Conservation (phyloP, 495 filamentous ascomycete genomes). For the Beverwykella pulmonaria region DNA sequence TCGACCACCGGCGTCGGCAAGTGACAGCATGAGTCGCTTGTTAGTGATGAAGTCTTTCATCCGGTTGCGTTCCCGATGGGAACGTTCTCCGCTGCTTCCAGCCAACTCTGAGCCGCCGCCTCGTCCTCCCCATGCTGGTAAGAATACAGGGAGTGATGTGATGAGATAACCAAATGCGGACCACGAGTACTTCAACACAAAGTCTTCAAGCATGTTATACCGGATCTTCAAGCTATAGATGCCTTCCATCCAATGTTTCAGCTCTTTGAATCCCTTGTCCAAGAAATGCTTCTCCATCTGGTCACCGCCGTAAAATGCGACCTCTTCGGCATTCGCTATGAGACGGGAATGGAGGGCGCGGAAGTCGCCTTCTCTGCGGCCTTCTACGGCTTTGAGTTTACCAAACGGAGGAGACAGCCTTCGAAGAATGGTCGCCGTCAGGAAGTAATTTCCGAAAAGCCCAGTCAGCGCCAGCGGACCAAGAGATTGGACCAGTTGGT, state of each 20-base stretch:
- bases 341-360: constrained; percentile 84
- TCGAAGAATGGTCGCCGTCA: constrained; percentile 84
- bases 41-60: constrained; percentile 99
- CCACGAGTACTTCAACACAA: constrained; percentile 98
- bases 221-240: constrained; percentile 95
- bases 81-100: constrained; percentile 42
- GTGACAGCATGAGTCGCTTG: constrained; percentile 95
- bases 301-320: constrained; percentile 97
- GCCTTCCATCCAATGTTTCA: constrained; percentile 93
- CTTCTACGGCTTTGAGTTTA: constrained; percentile 93
- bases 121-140: constrained; percentile 90
- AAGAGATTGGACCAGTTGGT: constrained; percentile 88
- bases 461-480: constrained; percentile 86
- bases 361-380: constrained; percentile 91
- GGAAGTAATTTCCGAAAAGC: constrained; percentile 86
- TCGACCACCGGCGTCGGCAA: constrained; percentile 92
- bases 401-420: constrained; percentile 92
- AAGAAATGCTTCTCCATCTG: constrained; percentile 90
- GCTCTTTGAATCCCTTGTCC: constrained; percentile 83
- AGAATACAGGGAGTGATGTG: constrained; percentile 89
- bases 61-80: constrained; percentile 71
- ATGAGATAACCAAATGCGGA: constrained; percentile 95
- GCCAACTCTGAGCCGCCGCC: constrained; percentile 69
- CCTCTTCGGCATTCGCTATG: constrained; percentile 95
- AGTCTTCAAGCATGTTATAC: constrained; percentile 98